These are phyloP conservation scores for Xylariales sp. DNA, from an alignment of 2,329 filamentous ascomycete genomes.

Conservation along the genomic window DNA sequence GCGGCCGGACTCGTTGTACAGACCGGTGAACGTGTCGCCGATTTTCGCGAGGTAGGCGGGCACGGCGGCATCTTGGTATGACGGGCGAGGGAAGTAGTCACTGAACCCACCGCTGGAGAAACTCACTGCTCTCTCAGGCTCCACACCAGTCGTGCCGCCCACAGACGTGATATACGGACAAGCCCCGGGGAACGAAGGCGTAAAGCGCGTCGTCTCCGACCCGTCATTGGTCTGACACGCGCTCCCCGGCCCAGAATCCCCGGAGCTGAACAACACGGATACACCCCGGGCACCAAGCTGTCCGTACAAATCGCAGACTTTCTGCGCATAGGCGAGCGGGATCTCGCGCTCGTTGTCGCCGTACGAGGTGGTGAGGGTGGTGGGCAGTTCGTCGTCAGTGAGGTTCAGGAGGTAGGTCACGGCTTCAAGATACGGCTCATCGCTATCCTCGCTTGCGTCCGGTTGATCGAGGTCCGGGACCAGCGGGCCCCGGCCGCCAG, in stretches of 20 bases:
- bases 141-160: constrained; percentile 46
- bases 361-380: constrained; percentile 61
- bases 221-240: constrained; percentile 52
- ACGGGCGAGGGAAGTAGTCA: constrained; percentile 38
- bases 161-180: constrained; percentile 57
- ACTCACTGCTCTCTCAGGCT: constrained; percentile 47
- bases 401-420: constrained; percentile 20
- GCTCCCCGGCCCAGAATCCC: constrained; percentile 23
- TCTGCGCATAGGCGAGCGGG: constrained; percentile 53
- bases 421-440: constrained; percentile 24
- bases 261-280: constrained; percentile 23
- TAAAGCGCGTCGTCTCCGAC: constrained; percentile 44
- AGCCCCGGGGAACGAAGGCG: constrained; percentile 49
- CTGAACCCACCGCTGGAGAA: constrained; percentile 51
- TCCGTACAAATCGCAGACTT: constrained; percentile 59
- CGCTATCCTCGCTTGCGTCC: constrained; percentile 13
- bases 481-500: constrained; percentile 48
- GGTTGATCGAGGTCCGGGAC: constrained; percentile 39
- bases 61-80: constrained; percentile 41
- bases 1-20: constrained; percentile 44
- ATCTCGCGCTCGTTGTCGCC: constrained; percentile 64
- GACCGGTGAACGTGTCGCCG: constrained; percentile 33
- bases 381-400: constrained; percentile 45
- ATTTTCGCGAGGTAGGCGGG: constrained; percentile 35
- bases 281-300: constrained; percentile 65